These are phyloP conservation scores for Capsicum chinense DNA, from an alignment of 257 asterid species.

Conservation along the genomic window DNA sequence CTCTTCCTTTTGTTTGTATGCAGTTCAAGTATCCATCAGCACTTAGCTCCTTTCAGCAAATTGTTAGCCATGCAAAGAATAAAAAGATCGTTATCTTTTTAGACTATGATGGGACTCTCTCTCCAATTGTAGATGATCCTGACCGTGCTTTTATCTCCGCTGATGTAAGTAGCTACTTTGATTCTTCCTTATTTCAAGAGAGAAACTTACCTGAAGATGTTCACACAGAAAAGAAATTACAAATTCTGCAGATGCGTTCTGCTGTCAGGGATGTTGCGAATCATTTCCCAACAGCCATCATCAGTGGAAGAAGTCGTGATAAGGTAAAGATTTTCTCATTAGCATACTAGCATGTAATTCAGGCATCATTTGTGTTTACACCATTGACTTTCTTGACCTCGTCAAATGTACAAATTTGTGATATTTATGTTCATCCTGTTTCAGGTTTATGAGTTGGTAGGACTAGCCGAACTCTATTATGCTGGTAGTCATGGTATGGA, in stretches of 20 bases:
- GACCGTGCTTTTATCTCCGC: constrained; percentile 38
- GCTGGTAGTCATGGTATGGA: constrained; percentile 46
- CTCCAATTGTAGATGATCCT: constrained; percentile 40
- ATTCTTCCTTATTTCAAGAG: constrained; percentile 19
- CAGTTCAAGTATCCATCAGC: constrained; percentile 29
- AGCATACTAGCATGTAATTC: background rate
- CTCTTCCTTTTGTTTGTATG: background rate
- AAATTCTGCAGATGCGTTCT: constrained; percentile 35
- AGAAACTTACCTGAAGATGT: constrained; percentile 22
- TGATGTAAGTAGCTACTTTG: constrained; percentile 30
- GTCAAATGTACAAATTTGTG: background rate
- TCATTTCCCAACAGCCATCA: constrained; percentile 36
- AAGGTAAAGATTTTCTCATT: constrained; percentile 21
- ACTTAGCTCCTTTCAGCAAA: constrained; percentile 34
- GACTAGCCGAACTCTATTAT: constrained; percentile 36
- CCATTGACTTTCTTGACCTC: background rate
- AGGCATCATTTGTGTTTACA: background rate
- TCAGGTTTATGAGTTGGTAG: constrained; percentile 40
- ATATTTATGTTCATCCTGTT: background rate
- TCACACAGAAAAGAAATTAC: constrained; percentile 17
- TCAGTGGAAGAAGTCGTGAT: constrained; percentile 42
- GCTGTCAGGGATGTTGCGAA: constrained; percentile 36
- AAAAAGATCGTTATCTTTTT: constrained; percentile 35
- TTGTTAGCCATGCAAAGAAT: constrained; percentile 16
- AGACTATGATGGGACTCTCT: constrained; percentile 40